A percentile compares a stretch with the other conserved stretches of the same genome.
phyloP scores from a whole-genome alignment of 2,329 filamentous ascomycete species.

The Emericellopsis atlantica region DNA sequence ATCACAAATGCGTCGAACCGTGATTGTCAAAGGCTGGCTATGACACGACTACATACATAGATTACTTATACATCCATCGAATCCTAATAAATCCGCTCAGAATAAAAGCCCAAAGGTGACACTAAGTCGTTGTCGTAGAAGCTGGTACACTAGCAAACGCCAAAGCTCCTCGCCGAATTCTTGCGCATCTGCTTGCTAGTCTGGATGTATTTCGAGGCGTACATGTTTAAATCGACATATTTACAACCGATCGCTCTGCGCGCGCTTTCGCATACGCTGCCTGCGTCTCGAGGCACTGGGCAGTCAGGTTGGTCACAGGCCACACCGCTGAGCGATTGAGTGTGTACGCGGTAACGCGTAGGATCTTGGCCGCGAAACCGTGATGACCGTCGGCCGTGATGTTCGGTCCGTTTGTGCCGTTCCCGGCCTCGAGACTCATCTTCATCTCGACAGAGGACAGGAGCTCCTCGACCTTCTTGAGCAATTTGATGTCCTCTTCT shows the following conservation, averaged over 20 bases:
- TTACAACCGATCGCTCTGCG: conserved; percentile 35
- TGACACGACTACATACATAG: too few relatives aligned
- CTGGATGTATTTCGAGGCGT: not conserved
- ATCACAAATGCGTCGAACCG: too few relatives aligned
- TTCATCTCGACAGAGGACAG: conserved; percentile 67
- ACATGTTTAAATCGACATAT: not conserved
- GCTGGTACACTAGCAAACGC: too few relatives aligned
- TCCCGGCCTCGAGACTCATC: conserved; percentile 40
- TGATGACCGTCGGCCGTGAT: conserved; percentile 47
- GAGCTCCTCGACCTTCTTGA: conserved; percentile 73
- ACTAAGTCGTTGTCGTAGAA: too few relatives aligned
- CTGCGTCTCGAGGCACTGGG: conserved; percentile 41
- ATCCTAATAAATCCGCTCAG: too few relatives aligned
- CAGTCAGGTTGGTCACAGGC: conserved; percentile 53
- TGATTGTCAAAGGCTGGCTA: too few relatives aligned
- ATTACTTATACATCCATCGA: too few relatives aligned
- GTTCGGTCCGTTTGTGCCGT: conserved; percentile 32
- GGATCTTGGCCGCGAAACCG: conserved; percentile 74
- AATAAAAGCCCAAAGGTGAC: too few relatives aligned
- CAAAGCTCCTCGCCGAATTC: too few relatives aligned
- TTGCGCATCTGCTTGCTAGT: not conserved
- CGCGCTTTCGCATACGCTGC: conserved; percentile 36
- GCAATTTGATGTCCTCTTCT: conserved; percentile 77
- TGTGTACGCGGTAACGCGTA: conserved; percentile 76
- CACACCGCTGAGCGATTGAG: conserved; percentile 83